Base-by-base conservation (phyloP, 2,329 filamentous ascomycete genomes). In the Phaeosphaeriaceae sp. region DNA sequence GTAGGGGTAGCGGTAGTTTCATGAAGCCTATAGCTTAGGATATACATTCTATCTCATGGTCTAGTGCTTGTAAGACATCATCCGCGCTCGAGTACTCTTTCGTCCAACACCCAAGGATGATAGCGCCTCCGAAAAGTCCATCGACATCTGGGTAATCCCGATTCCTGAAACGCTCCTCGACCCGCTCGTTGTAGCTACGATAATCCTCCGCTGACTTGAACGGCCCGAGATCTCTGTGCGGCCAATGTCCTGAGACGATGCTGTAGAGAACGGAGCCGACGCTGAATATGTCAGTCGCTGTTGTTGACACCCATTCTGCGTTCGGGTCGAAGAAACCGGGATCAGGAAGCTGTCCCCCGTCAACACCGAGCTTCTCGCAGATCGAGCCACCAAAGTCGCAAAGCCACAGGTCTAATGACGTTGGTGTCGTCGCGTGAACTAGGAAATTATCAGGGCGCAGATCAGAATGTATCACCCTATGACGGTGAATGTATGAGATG, bases 311-410 rank as follows among this genome's bases (percentile, higher is more conserved):
- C 39, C 39, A 59, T 12, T 46, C 40, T 21, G 30, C 38, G 13
- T 42, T 38, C 18, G 55, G 55, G 39, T 63, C 45, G 48, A 57
- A 58, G 46, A 57, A 60, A 32, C 42, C 32, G 23, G 35, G 18
- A 37, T 58, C 48, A 17, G 48, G 41, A 33, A 43, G n/a, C 29
- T 43, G 29, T 2, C 29, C 15, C 17, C 41, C 41, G 32, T 43
- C 20, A 6, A 43, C 11, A 15, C 26, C 41, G 4, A 43, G n/a
- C 26, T 32, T 34, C 29, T 43, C 51, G 52, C 61, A 71, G 40
- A 51, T 58, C 8, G 65, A 70, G 29, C 70, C 67, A 34, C 68
- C 63, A 61, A 70, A 72, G 52, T 72, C 69, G 53, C 62, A 70
- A 42, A 73, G 63, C 53, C 54, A 56, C 34, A 74, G 45, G 56